Evolutionary conservation across 1,284 basidiomycete genomes (phyloP), one percentile per base, ranked within the genome.

Genomic region (Papiliotrema laurentii): DNA sequence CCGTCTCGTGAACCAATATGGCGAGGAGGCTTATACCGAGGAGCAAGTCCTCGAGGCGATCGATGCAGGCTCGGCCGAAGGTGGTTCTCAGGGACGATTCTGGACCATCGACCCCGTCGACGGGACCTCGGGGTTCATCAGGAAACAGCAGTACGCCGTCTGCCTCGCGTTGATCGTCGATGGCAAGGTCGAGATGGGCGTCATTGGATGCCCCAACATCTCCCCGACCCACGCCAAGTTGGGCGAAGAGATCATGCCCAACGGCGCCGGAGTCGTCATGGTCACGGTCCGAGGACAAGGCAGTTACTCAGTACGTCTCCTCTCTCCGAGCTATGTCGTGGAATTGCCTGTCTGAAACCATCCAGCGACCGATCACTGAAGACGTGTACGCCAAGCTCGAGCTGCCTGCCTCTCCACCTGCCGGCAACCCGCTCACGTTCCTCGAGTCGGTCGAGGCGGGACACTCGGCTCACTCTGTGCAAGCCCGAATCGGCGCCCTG

Each of bases 121-220:
- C 58, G 65, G 65, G 7, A 75, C 68, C 5, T 66, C 65, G 4
- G 64, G 94, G 2, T 99, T 98, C 78, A 80, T 98, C 37, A 84
- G 94, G 21, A 91, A 92, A 11, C 93, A 89, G 49, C 96, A 99
- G 73, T 99, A 94, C 66, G 94, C 94, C 5, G 90, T 98, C 25
- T 98, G 94, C 73, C 79, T 99, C 26, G 88, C 91, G 0, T 80
- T 98, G 52, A 83, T 98, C 61, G 80, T 91, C 49, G 84, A 97
- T 60, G 82, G 88, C 0, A 71, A 84, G 50, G 89, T 94, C 35
- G 79, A 89, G 64, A 78, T 97, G 13, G 93, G 92, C 19, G 85
- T 96, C 19, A 90, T 97, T 66, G 94, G 93, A 4, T 97, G 93
- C 71, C 94, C 93, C 1, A 98, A 98, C 74, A 79, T 98, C 22